Base-by-base conservation (phyloP, 805 yeast species). In the Tetrapisispora nanseiensis region DNA sequence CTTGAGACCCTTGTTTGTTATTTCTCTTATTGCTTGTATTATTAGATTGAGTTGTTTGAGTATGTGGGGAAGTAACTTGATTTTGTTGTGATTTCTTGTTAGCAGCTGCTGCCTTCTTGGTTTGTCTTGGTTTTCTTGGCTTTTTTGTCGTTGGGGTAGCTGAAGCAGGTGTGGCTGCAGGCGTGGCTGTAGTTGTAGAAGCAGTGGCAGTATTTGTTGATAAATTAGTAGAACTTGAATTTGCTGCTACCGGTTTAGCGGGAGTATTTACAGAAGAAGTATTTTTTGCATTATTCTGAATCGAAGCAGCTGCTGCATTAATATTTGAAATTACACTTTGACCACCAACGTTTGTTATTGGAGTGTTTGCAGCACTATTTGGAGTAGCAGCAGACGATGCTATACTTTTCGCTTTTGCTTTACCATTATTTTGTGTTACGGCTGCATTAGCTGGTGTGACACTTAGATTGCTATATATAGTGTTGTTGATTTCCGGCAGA, bases 81-180 rank as follows among this genome's bases (percentile, higher is more conserved):
- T 41, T 46, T n/a, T 15, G 30, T 18, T 35, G 40, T 27, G 21
- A 40, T 15, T 36, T 35, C 26, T 35, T 39, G 12, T 26, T 27
- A 18, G 34, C 19, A 10, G 41, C 34, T 1, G 51, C 35, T 6
- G 44, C 37, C 24, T 48, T 48, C 43, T 45, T 48, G 16, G 48
- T 32, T 29, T 48, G 51, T 32, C 61, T 54, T 33, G 60, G 58
- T 37, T 55, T 56, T 39, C 60, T 44, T 39, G 57, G 56, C 26
- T 56, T 58, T 43, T 57, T 57, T 4, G 55, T 42, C 8, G 54
- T 35, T 3, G 51, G 40, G 21, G 46, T 39, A 19, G 49, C 45
- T 13, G 42, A 28, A 8, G 46, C 26, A 4, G 45, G 48, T 11
- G 54, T 42, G 16, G 52, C 42, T 21, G 22, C 15, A 10, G 32